A percentile compares a stretch with the other conserved stretches of the same genome.
Conservation (phyloP, 2,329 filamentous ascomycete genomes). For the Eutypella sp. region DNA sequence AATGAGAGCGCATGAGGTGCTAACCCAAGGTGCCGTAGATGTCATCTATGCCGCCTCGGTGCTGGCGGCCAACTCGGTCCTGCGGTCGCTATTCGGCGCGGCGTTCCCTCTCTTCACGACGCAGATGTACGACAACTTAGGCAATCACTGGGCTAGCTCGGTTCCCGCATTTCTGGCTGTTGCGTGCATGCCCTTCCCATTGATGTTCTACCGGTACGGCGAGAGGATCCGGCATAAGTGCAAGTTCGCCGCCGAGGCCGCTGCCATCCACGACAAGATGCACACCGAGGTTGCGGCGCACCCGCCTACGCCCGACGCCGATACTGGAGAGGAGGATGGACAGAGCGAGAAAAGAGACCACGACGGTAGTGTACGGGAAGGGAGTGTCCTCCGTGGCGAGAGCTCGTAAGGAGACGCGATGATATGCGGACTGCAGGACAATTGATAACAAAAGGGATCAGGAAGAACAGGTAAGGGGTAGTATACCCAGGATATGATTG, state of each 20-base stretch:
- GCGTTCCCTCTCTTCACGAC: slow-evolving; percentile 58
- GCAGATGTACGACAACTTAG: slow-evolving; percentile 51
- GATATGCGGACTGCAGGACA: too few relatives aligned
- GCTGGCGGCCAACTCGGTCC: slow-evolving; percentile 54
- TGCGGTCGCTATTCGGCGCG: slow-evolving; percentile 56
- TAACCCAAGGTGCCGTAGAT: slow-evolving; percentile 39
- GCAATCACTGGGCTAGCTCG: slow-evolving; percentile 71
- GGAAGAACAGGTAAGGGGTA: too few relatives aligned
- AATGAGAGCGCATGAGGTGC: background rate
- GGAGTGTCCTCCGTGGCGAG: background rate
- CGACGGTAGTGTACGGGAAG: background rate
- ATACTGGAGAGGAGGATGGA: background rate
- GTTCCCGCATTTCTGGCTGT: slow-evolving; percentile 71
- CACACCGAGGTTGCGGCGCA: background rate
- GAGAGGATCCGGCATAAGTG: slow-evolving; percentile 57
- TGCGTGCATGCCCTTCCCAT: slow-evolving; percentile 67
- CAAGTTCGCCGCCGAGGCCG: slow-evolving; percentile 65
- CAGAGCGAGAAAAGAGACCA: background rate
- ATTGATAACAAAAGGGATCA: too few relatives aligned
- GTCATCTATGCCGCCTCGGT: slow-evolving; percentile 68
- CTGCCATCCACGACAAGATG: slow-evolving; percentile 24
- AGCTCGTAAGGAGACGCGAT: background rate
- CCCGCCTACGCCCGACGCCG: background rate
- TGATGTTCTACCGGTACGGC: slow-evolving; percentile 72
- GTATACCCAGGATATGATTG: too few relatives aligned